Base-by-base conservation (phyloP, 2,329 filamentous ascomycete species). In the Sarocladium brachiariae region DNA sequence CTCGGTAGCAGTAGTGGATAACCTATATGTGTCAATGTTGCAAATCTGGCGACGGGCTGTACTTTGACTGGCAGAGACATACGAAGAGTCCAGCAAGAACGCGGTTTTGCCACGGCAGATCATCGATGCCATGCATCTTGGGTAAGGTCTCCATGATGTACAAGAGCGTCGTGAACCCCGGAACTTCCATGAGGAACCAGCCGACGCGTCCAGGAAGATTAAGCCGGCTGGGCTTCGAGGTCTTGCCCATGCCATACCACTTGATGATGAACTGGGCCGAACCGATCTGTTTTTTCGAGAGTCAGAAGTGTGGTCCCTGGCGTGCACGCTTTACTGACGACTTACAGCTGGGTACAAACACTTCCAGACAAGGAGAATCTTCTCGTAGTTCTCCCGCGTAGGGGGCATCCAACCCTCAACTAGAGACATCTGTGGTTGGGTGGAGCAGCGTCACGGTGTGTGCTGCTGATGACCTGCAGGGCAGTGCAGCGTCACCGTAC, bases 171-270 rank as follows among this genome's bases (percentile, higher is more conserved):
- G 89, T 61, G 61, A 90, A 84, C 14, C 89, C 89, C 0, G 87
- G 83, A 13, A 79, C 72, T 67, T 99, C 93, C 89, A 96, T 96
- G 2, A 83, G 79, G 51, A 87, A 77, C 93, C 93, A 99, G 52
- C 82, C 90, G 55, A 89, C 72, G 59, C 87, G 88, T 54, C 93
- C 93, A 2, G 91, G 88, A n/a, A 97, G 68, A 69, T 99, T 99
- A 64, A 93, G 73, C 11, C 71, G 71, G 59, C 86, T 90, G 2
- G 75, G 63, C 16, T 83, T 77, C 3, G 89, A 95, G 2, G 91
- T 96, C 70, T 97, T 97, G 65, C 93, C 93, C 73, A 92, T 89
- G 48, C 88, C 88, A 66, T 96, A 93, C 78, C 81, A 96, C 51
- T 81, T 77, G n/a, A 77, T 70, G 51, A 84, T 53, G 84, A 86